A percentile compares a stretch with the other conserved stretches of the same genome.
Evolutionary conservation across 208 protist species (phyloP).

Genomic region (Trypanosoma vivax): DNA sequence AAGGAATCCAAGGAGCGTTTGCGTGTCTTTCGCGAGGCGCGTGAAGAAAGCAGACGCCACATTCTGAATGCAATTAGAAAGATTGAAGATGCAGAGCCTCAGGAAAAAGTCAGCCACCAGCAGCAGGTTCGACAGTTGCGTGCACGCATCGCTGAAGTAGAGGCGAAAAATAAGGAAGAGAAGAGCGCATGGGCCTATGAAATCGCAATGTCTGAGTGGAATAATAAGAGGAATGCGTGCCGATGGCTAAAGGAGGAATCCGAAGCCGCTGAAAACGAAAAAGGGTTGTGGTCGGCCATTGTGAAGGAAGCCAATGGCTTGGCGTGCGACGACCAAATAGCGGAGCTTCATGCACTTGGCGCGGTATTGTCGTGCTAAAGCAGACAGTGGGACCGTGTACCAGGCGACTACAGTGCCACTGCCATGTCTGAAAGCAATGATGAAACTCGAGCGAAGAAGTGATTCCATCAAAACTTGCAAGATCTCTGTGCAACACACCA

Average conservation of each 20-base stretch:
- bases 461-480: too few species aligned
- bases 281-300: slow-evolving; percentile 59
- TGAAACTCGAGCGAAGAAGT: too few species aligned
- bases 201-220: slow-evolving; percentile 58
- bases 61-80: slow-evolving; percentile 40
- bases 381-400: too few species aligned
- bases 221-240: slow-evolving; percentile 47
- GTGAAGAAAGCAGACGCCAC: slow-evolving; percentile 46
- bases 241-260: slow-evolving; percentile 57
- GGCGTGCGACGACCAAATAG: slow-evolving; percentile 35
- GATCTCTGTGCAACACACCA: too few species aligned
- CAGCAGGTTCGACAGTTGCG: slow-evolving; percentile 33
- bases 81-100: slow-evolving; percentile 32
- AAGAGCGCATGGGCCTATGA: slow-evolving; percentile 76
- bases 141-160: slow-evolving; percentile 38
- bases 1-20: slow-evolving; percentile 37
- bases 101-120: slow-evolving; percentile 41
- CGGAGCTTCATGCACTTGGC: slow-evolving; percentile 35
- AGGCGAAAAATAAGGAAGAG: slow-evolving; percentile 47
- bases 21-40: slow-evolving; percentile 29
- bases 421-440: too few species aligned
- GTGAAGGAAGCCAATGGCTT: slow-evolving; percentile 57
- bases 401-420: too few species aligned
- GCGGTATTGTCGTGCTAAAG: slow-evolving; percentile 17
- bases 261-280: slow-evolving; percentile 40